These are phyloP conservation scores for Monosporascus sp. DNA, from an alignment of 2,329 filamentous ascomycete species.

Conservation along the genomic window DNA sequence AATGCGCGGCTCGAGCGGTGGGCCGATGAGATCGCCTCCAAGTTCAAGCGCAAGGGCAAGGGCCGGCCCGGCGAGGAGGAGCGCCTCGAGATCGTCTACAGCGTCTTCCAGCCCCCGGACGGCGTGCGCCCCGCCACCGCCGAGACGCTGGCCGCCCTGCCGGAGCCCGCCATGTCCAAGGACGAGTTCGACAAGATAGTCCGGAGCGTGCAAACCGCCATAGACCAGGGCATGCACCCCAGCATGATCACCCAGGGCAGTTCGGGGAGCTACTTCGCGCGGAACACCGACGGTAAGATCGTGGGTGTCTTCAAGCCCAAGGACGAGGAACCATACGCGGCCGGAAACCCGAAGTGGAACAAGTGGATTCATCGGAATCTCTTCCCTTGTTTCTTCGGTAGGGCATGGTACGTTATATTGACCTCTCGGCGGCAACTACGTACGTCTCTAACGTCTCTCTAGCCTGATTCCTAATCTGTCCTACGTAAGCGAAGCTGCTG, in stretches of 20 bases:
- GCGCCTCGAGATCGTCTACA: conserved; percentile 91
- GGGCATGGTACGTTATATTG: conserved; percentile 61
- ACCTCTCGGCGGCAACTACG: background rate
- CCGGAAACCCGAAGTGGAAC: conserved; percentile 97
- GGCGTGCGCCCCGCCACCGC: conserved; percentile 75
- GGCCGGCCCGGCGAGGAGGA: conserved; percentile 72
- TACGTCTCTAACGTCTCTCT: conserved; percentile 7
- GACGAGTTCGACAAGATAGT: conserved; percentile 82
- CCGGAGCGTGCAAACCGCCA: conserved; percentile 84
- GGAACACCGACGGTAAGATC: conserved; percentile 85
- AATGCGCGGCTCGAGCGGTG: conserved; percentile 92
- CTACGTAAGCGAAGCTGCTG: conserved; percentile 95
- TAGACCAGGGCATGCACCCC: conserved; percentile 85
- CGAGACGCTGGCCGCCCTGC: conserved; percentile 60
- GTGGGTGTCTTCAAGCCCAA: conserved; percentile 99
- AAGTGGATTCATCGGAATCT: conserved; percentile 99
- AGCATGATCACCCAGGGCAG: conserved; percentile 96
- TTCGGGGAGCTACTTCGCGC: conserved; percentile 95
- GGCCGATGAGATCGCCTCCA: conserved; percentile 96
- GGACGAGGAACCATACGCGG: conserved; percentile 96
- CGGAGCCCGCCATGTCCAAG: conserved; percentile 65
- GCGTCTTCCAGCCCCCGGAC: conserved; percentile 90
- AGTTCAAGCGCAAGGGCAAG: conserved; percentile 85
- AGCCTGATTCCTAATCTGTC: conserved; percentile 93
- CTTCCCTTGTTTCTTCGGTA: conserved; percentile 94